Percentiles rank a stretch among this genome's conserved stretches.
These are phyloP conservation scores for Silene latifolia DNA, from an alignment of 148 eudicot genomes.

Conservation along the genomic window DNA sequence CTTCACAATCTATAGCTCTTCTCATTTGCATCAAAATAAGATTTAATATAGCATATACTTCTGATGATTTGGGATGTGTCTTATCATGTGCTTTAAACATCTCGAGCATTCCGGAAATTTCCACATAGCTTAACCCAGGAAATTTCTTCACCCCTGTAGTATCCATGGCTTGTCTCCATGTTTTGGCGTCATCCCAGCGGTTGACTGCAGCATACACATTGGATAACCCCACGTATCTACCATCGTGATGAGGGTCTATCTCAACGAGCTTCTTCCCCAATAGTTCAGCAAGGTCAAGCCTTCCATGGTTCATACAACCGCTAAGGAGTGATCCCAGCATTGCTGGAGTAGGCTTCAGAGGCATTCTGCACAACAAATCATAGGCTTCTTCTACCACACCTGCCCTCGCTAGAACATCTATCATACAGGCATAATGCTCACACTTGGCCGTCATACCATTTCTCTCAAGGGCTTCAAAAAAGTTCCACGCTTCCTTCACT, in stretches of 20 bases:
- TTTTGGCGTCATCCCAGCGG: slow-evolving; percentile 71
- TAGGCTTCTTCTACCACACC: slow-evolving; percentile 68
- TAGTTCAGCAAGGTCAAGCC: slow-evolving; percentile 61
- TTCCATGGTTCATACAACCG: slow-evolving; percentile 73
- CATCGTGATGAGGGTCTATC: slow-evolving; percentile 79
- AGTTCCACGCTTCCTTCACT: slow-evolving; percentile 68
- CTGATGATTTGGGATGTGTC: slow-evolving; percentile 47
- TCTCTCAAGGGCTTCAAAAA: slow-evolving; percentile 43
- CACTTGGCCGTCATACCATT: slow-evolving; percentile 50
- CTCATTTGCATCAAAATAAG: slow-evolving; percentile 49
- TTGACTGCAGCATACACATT: slow-evolving; percentile 67
- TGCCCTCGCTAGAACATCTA: slow-evolving; percentile 78
- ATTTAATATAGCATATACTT: slow-evolving; percentile 45
- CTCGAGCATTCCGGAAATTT: slow-evolving; percentile 54
- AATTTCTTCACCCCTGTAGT: slow-evolving; percentile 72
- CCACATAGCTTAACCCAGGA: slow-evolving; percentile 77
- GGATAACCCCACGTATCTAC: slow-evolving; percentile 80
- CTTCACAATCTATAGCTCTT: slow-evolving; percentile 27
- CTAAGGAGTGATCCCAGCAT: slow-evolving; percentile 71
- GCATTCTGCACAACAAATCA: slow-evolving; percentile 52
- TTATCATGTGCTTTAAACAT: slow-evolving; percentile 81
- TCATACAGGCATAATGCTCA: slow-evolving; percentile 89
- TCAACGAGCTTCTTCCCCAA: slow-evolving; percentile 79
- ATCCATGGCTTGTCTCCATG: slow-evolving; percentile 71
- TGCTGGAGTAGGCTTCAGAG: slow-evolving; percentile 59